These are phyloP conservation scores for Apiospora aurea DNA, from an alignment of 2,329 filamentous ascomycete genomes.

Conservation along the genomic window DNA sequence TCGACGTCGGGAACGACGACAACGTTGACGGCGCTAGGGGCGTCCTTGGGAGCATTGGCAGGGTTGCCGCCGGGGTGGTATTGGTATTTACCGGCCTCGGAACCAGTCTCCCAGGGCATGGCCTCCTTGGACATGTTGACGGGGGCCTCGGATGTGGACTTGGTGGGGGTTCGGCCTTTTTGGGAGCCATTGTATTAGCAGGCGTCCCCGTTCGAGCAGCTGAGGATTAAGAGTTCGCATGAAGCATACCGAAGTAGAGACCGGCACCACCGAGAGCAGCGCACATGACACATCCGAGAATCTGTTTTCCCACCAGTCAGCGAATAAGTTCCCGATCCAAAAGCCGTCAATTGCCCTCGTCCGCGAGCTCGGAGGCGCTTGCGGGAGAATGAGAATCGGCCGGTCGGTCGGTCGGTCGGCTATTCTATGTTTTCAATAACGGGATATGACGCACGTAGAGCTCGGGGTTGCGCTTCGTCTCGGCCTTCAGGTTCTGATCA, in stretches of 20 bases:
- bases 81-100: conserved; percentile 71
- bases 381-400: not conserved
- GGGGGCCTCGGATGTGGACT: conserved; percentile 78
- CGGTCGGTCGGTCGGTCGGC: not conserved
- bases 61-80: conserved; percentile 88
- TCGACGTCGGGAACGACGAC: conserved; percentile 94
- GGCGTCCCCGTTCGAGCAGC: not conserved
- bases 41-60: conserved; percentile 79
- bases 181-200: not conserved
- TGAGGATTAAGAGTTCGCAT: conserved; percentile 27
- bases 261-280: conserved; percentile 87
- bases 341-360: not conserved
- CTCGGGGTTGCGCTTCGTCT: conserved; percentile 63
- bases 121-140: conserved; percentile 77
- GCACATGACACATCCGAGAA: conserved; percentile 91
- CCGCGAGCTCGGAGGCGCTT: not conserved
- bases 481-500: conserved; percentile 58
- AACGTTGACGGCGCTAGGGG: conserved; percentile 93
- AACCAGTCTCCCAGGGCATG: conserved; percentile 89
- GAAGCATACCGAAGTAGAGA: conserved; percentile 79
- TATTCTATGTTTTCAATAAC: not conserved
- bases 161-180: conserved; percentile 83
- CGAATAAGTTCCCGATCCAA: not conserved
- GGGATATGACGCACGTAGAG: conserved; percentile 50
- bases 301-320: conserved; percentile 57